These are phyloP conservation scores for Agarophyton chilense DNA, from an alignment of 23 red algal species.

Conservation along the genomic window DNA sequence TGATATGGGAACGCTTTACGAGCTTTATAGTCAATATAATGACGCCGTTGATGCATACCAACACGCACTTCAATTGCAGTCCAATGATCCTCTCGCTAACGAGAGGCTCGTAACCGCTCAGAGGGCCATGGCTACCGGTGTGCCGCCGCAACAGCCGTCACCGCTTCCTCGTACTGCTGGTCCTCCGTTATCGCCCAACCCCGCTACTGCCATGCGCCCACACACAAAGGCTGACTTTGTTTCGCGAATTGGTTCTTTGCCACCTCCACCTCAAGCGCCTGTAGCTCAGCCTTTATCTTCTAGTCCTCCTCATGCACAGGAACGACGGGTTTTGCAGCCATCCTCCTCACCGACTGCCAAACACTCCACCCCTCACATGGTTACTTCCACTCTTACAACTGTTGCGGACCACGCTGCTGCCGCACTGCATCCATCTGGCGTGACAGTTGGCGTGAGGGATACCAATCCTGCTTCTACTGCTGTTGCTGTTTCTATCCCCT, in stretches of 20 bases:
- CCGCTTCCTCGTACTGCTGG: constrained; percentile 16
- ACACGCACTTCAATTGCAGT: constrained; percentile 32
- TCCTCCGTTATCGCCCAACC: constrained; percentile 7
- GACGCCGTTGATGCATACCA: constrained; percentile 67
- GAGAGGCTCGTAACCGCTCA: background rate
- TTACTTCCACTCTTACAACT: background rate
- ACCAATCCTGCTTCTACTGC: background rate
- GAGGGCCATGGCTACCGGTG: background rate
- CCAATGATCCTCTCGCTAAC: constrained; percentile 38
- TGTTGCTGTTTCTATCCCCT: background rate
- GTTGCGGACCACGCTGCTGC: background rate
- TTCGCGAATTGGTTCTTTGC: background rate
- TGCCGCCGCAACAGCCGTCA: background rate
- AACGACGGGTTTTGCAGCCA: background rate
- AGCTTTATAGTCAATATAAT: constrained; percentile 57
- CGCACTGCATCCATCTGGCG: background rate
- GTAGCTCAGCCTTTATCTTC: background rate
- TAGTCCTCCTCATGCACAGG: background rate
- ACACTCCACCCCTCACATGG: background rate
- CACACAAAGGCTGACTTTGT: constrained; percentile 2
- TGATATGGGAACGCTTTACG: constrained; percentile 76
- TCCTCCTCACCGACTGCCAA: background rate
- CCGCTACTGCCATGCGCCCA: background rate
- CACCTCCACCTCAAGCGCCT: background rate
- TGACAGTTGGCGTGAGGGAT: background rate